Evolutionary conservation across 179 eudicot genomes (phyloP), one percentile per base, ranked within the genome.

Genomic region (Carnegiea gigantea): DNA sequence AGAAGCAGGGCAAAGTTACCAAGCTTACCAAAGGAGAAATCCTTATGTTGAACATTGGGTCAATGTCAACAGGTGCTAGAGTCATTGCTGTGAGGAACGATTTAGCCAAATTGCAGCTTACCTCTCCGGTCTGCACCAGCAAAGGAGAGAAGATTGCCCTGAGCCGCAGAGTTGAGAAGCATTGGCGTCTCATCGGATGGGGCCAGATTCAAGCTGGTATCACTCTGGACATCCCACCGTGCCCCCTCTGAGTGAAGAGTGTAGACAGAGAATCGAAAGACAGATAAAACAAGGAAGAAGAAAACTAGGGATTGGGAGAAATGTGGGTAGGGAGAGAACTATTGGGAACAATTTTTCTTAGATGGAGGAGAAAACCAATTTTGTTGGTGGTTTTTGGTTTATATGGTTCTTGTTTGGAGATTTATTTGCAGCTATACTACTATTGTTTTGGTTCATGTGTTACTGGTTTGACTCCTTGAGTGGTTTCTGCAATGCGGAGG

Each of bases 161-260:
- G n/a, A 95, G 99, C 79, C 84, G 99, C 26, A 89, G 99, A 73
- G 93, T 95, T 9, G 99, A 95, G 89, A 92, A 92, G 90, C 99
- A 95, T 79, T 94, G 99, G 97, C 94, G 98, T 54, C 91, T 94
- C 12, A 95, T 94, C 17, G 99, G 99, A 4, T 95, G 99, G 99
- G 99, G 99, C 59, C 93, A 94, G 83, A 94, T 94, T 86, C 97
- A 92, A 83, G 95, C 95, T 24, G 99, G 98, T 68, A 86, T 49
- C 11, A 94, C 97, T 4, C 90, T 95, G 1, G 97, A 95, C 48
- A 90, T 94, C 80, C 99, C 99, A 76, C 92, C 97, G 26, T 89
- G 90, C 81, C 96, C 98, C 43, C 86, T 94, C 70, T 94, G 85
- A 93, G 83, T 82, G 84, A 77, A 30, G 17, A 65, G 38, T 24